These are phyloP conservation scores for Eucalyptus shirleyi DNA, from an alignment of 345 rosid genomes.

Conservation along the genomic window DNA sequence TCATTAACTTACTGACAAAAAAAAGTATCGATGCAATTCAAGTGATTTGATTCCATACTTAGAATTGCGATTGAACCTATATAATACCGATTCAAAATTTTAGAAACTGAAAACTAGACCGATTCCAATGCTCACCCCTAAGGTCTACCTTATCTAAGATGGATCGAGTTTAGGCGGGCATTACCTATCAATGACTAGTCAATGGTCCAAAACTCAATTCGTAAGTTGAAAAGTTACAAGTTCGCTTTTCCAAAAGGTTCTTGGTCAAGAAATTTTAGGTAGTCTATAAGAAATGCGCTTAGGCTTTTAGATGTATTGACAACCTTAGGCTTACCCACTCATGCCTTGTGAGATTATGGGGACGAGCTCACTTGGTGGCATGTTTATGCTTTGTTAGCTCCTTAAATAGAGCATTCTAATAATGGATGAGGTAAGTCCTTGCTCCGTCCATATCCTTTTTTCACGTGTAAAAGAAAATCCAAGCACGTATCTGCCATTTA, in stretches of 20 bases:
- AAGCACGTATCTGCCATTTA: background rate
- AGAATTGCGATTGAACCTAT: rapidly evolving
- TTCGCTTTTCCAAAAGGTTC: background rate
- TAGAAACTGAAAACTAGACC: background rate
- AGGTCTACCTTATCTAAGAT: background rate
- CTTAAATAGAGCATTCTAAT: background rate
- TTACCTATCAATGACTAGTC: background rate
- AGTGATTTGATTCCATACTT: too few species aligned
- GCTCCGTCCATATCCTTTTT: background rate
- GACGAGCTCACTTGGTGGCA: background rate
- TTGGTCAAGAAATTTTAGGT: background rate
- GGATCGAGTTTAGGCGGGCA: background rate
- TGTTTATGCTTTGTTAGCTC: background rate
- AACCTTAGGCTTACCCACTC: background rate
- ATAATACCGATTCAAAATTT: too few species aligned
- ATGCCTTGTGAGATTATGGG: background rate
- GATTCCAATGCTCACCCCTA: background rate
- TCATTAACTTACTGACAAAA: background rate
- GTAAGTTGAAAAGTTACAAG: background rate
- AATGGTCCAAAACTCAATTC: background rate
- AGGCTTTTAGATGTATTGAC: background rate
- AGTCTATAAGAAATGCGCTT: background rate
- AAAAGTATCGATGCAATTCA: too few species aligned
- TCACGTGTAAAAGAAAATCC: background rate
- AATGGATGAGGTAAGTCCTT: background rate